Conservation (phyloP, 352 stramenopile genomes). For the Globisporangium iwayamae region DNA sequence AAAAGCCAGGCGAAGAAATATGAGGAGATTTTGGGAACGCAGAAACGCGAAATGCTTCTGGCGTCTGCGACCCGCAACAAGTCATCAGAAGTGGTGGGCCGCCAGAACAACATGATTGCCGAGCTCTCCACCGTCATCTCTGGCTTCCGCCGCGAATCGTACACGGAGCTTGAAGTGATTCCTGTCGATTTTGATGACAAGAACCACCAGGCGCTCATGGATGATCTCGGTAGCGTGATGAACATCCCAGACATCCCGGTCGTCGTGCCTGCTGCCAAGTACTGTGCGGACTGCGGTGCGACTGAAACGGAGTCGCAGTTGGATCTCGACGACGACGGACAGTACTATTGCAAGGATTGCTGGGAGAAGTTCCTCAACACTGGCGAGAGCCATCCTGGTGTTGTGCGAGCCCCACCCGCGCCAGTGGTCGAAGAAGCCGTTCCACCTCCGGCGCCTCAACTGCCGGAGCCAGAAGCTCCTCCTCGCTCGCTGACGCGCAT, state of each 20-base stretch:
- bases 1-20: slow-evolving; percentile 85
- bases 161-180: slow-evolving; percentile 66
- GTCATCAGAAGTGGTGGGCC: slow-evolving; percentile 65
- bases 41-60: slow-evolving; percentile 68
- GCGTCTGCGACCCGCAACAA: slow-evolving; percentile 72
- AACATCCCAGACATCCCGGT: slow-evolving; percentile 78
- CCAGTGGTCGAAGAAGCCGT: slow-evolving; percentile 15
- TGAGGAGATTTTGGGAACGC: slow-evolving; percentile 70
- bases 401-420: slow-evolving; percentile 9
- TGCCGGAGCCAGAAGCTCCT: slow-evolving; percentile 25
- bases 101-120: slow-evolving; percentile 81
- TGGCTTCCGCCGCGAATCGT: slow-evolving; percentile 72
- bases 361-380: slow-evolving; percentile 82
- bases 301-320: slow-evolving; percentile 76
- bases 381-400: slow-evolving; percentile 20
- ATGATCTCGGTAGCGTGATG: slow-evolving; percentile 75
- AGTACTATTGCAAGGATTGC: slow-evolving; percentile 88
- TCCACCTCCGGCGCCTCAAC: slow-evolving; percentile 15
- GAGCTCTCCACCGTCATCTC: slow-evolving; percentile 71
- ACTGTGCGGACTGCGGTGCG: slow-evolving; percentile 73
- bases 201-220: slow-evolving; percentile 62
- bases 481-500: slow-evolving; percentile 30
- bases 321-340: slow-evolving; percentile 75
- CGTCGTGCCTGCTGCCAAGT: slow-evolving; percentile 69
- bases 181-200: slow-evolving; percentile 58